A percentile compares a stretch with the other conserved stretches of the same genome.
phyloP scores from a whole-genome alignment of 768 basidiomycete genomes.

The Tulasnella sp. region DNA sequence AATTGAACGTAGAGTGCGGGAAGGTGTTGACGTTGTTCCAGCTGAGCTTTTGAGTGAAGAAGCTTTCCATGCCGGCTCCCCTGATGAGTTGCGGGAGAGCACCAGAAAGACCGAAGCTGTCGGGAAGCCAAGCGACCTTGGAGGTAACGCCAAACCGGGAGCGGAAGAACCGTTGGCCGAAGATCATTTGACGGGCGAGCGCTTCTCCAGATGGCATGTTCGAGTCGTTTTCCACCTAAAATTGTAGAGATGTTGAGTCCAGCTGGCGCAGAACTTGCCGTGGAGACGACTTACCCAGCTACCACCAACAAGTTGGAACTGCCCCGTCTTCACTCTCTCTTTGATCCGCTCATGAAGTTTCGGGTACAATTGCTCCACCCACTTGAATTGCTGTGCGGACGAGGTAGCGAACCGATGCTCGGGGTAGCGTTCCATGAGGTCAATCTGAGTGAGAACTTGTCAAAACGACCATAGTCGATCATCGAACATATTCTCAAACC shows the following conservation, averaged over 20 bases:
- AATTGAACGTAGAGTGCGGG: conserved; percentile 95
- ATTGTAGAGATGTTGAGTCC: neutral
- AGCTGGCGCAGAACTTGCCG: neutral
- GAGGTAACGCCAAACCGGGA: conserved; percentile 47
- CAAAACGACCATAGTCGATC: neutral
- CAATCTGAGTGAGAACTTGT: conserved; percentile 42
- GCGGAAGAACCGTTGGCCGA: conserved; percentile 85
- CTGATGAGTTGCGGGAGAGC: conserved; percentile 87
- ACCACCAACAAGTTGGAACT: conserved; percentile 86
- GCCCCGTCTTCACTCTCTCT: conserved; percentile 65
- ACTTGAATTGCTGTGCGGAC: conserved; percentile 90
- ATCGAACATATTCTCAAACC: conserved; percentile 30
- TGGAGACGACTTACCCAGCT: conserved; percentile 63
- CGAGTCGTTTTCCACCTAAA: conserved; percentile 47
- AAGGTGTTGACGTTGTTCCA: conserved; percentile 56
- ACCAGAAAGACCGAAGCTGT: conserved; percentile 88
- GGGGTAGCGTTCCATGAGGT: conserved; percentile 94
- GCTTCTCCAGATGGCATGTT: conserved; percentile 97
- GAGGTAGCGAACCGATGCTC: conserved; percentile 85
- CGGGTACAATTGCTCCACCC: conserved; percentile 90
- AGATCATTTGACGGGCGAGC: conserved; percentile 85
- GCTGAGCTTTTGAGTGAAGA: conserved; percentile 95
- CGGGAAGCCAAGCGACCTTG: conserved; percentile 81
- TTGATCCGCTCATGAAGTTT: conserved; percentile 76
- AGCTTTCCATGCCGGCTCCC: conserved; percentile 74